Evolutionary conservation across 805 yeast species (phyloP), one percentile per base, ranked within the genome.

Genomic region (Barnettozyma pratensis): DNA sequence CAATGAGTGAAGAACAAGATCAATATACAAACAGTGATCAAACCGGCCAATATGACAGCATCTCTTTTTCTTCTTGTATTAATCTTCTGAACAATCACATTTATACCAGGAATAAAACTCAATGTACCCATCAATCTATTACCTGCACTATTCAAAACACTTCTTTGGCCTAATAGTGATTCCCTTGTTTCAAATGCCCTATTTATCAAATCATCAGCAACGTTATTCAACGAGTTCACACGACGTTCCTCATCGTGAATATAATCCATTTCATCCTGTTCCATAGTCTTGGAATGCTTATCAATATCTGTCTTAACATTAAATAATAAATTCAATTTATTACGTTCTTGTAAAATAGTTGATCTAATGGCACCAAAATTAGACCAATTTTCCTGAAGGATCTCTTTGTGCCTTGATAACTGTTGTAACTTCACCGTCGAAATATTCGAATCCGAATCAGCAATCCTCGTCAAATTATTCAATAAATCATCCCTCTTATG

Each of bases 141-240:
- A 53, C 84, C 87, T 5, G 94, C 86, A 51, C 72, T 78, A 48
- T 73, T 72, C 46, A 94, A 71, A 7, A 77, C 63, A 37, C 75
- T 76, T 50, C 92, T 74, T 68, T 94, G 99, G 42, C 83, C 73
- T 41, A 76, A 56, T 46, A 94, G 76, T 60, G 87, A 95, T 51
- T 91, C 97, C 49, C 98, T 74, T 0, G 98, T 90, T 56, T 86
- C 87, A 68, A 80, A 85, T 1, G 97, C 98, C 62, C 85, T 91
- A n/a, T 77, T 77, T 37, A 92, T 74, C 49, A 94, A 71, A 40
- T 85, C 70, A 62, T 94, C 97, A 12, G 96, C 87, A 45, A 90
- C 71, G 39, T 75, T 73, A 62, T 89, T 83, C 39, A 94, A 81
- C 45, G 74, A 74, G 54, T 87, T 87, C 19, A 85, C 85, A 44